Conservation (phyloP, 1,284 basidiomycete genomes). For the Marasmius sp. region DNA sequence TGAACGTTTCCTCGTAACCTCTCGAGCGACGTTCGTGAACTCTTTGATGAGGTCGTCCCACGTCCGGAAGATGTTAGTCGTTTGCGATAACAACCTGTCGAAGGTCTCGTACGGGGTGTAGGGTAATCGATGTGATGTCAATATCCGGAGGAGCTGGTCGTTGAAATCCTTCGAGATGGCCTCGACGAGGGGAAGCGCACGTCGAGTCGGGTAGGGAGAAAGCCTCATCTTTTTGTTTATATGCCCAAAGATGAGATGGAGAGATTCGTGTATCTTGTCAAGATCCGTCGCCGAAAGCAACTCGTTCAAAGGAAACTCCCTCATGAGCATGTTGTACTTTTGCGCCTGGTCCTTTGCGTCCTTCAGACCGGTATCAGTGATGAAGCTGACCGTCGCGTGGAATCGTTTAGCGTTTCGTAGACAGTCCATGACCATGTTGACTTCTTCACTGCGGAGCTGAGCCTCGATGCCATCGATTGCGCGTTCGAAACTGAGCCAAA, state of each 20-base stretch:
- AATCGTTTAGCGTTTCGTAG: conserved; percentile 96
- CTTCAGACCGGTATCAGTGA: conserved; percentile 95
- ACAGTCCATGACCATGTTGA: conserved; percentile 94
- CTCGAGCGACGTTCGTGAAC: conserved; percentile 96
- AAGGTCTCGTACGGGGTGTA: conserved; percentile 96
- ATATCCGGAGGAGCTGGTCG: conserved; percentile 88
- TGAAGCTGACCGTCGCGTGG: conserved; percentile 96
- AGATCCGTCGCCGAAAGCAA: conserved; percentile 95
- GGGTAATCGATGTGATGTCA: conserved; percentile 87
- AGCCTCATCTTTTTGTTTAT: conserved; percentile 95
- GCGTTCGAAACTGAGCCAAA: conserved; percentile 94
- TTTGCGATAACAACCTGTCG: conserved; percentile 78
- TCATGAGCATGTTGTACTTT: conserved; percentile 98
- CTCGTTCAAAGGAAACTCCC: conserved; percentile 97
- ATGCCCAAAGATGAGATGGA: conserved; percentile 88
- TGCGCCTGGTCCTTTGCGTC: conserved; percentile 90
- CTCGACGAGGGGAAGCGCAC: conserved; percentile 94
- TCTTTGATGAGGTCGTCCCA: conserved; percentile 99
- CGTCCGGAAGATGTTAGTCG: conserved; percentile 83
- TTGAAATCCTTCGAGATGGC: conserved; percentile 98
- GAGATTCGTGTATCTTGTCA: conserved; percentile 89
- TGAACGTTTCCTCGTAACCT: conserved; percentile 87
- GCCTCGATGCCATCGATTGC: conserved; percentile 92
- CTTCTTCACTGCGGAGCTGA: conserved; percentile 90
- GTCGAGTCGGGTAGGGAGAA: conserved; percentile 94